A percentile compares a stretch with the other conserved stretches of the same genome.
phyloP scores from a whole-genome alignment of 2,329 filamentous ascomycete genomes.

The Xylariaceae sp. region DNA sequence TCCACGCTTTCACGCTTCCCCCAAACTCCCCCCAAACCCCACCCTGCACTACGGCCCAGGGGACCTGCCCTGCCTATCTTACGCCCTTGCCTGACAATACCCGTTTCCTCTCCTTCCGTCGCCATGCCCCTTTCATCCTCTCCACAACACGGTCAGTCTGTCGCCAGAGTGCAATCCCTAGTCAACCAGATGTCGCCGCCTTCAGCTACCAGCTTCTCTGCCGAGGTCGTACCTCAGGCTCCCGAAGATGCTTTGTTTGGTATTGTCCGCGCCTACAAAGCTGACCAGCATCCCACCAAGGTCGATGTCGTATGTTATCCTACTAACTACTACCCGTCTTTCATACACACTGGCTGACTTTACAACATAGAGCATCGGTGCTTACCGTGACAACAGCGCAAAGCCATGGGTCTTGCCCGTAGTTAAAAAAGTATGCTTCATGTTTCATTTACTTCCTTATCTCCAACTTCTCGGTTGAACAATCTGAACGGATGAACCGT shows the following conservation, averaged over 20 bases:
- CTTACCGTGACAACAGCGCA: conserved; percentile 89
- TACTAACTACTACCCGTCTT: background rate
- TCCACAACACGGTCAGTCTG: conserved; percentile 38
- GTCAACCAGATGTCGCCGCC: conserved; percentile 64
- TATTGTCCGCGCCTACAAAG: conserved; percentile 79
- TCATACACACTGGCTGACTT: background rate
- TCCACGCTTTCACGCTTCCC: too few relatives aligned
- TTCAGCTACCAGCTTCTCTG: conserved; percentile 63
- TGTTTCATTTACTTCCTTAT: background rate
- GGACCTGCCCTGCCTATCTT: background rate
- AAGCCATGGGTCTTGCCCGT: conserved; percentile 97
- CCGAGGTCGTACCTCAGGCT: conserved; percentile 75
- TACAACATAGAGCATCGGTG: conserved; percentile 60
- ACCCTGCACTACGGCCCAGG: background rate
- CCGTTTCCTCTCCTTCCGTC: conserved; percentile 17
- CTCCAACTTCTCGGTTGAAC: background rate
- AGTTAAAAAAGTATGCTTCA: conserved; percentile 74
- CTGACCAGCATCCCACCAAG: conserved; percentile 72
- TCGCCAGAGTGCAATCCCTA: conserved; percentile 55
- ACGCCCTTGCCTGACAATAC: background rate
- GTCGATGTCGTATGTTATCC: conserved; percentile 70
- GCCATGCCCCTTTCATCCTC: conserved; percentile 41
- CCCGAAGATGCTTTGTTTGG: conserved; percentile 95
- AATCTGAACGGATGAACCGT: background rate
- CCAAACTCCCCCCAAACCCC: background rate